Evolutionary conservation across 371 early-diverging fungal genomes (phyloP).

Genomic region (Rhizopus arrhizus): DNA sequence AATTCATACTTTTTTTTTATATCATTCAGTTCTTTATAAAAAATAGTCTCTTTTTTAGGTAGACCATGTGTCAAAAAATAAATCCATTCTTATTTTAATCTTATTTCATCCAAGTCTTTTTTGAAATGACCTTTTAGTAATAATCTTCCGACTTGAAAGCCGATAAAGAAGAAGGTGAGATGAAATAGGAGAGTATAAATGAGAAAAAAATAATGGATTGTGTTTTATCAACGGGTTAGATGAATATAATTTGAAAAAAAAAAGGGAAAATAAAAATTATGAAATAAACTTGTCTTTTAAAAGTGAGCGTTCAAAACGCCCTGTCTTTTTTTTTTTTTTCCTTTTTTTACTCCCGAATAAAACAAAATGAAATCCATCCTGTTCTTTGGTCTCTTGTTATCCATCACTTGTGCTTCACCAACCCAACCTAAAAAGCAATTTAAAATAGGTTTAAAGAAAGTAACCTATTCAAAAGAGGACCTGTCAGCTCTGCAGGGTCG

Average conservation of each 20-base stretch:
- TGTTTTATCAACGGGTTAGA: too few species aligned
- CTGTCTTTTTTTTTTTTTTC: neutral
- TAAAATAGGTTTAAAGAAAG: neutral
- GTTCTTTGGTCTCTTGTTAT: neutral
- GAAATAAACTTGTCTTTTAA: neutral
- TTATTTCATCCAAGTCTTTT: neutral
- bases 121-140: neutral
- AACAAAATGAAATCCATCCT: neutral
- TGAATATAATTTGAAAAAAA: neutral
- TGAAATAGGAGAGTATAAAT: neutral
- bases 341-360: neutral
- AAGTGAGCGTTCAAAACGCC: neutral
- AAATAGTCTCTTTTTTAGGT: too few species aligned
- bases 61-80: too few species aligned
- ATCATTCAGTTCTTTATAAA: too few species aligned
- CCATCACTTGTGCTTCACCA: neutral
- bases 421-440: conserved; percentile 1
- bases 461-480: too few species aligned
- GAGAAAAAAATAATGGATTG: neutral
- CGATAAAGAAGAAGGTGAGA: neutral
- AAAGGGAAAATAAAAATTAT: neutral
- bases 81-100: too few species aligned
- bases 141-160: neutral
- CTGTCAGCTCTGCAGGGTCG: neutral
- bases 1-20: too few species aligned